These are phyloP conservation scores for Fraxinus velutina DNA, from an alignment of 305 asterid genomes.

Conservation along the genomic window DNA sequence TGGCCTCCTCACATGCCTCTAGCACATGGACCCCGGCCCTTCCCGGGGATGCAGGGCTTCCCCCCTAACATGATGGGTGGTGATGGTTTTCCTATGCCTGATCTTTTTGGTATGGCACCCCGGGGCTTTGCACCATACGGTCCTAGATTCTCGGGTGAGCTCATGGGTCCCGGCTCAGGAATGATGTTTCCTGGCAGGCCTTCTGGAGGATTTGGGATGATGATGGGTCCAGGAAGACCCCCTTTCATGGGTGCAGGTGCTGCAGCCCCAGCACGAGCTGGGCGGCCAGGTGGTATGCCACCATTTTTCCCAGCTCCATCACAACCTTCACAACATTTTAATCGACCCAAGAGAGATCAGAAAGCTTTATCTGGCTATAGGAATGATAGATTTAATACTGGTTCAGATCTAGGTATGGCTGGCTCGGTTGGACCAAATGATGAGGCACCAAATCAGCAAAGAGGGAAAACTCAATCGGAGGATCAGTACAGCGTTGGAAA, in stretches of 20 bases:
- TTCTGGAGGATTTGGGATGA: constrained; percentile 68
- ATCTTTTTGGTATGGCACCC: constrained; percentile 65
- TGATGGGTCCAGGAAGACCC: constrained; percentile 73
- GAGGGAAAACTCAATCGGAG: constrained; percentile 40
- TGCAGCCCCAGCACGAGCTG: constrained; percentile 37
- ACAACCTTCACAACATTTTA: constrained; percentile 45
- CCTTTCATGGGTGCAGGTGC: constrained; percentile 61
- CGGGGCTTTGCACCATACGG: constrained; percentile 71
- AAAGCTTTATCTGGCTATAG: constrained; percentile 38
- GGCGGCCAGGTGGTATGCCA: constrained; percentile 52
- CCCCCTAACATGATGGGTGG: constrained; percentile 73
- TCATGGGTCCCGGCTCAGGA: constrained; percentile 56
- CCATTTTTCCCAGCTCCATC: constrained; percentile 45
- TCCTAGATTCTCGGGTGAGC: constrained; percentile 67
- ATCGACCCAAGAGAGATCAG: constrained; percentile 53
- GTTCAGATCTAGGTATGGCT: constrained; percentile 44
- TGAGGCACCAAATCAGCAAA: constrained; percentile 37
- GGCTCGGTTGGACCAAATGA: constrained; percentile 40
- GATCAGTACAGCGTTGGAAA: constrained; percentile 51
- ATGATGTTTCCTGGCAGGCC: constrained; percentile 77
- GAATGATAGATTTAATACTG: constrained; percentile 37
- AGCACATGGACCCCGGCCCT: constrained; percentile 57
- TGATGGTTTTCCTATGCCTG: constrained; percentile 74
- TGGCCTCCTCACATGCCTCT: constrained; percentile 83
- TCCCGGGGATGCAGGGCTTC: constrained; percentile 61